phyloP scores from a whole-genome alignment of 2,329 filamentous ascomycete genomes.

The Macroventuria anomochaeta region DNA sequence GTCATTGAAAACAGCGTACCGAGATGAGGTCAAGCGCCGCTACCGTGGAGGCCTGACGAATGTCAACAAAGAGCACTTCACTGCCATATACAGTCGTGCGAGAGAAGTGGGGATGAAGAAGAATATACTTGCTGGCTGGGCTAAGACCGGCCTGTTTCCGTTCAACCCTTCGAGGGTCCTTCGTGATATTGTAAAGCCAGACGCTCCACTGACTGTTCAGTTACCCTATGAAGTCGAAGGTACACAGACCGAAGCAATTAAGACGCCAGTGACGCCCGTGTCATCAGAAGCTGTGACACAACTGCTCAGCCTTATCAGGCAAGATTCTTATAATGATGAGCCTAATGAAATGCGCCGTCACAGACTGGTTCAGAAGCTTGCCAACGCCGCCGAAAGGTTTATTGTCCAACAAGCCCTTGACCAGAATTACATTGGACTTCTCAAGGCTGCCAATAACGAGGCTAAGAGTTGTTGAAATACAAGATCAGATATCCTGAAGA shows the following conservation, averaged over 20 bases:
- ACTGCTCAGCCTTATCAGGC: neutral
- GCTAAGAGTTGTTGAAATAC: no score
- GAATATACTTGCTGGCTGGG: slow-evolving; percentile 36
- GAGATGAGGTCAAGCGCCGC: slow-evolving; percentile 16
- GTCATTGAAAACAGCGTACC: slow-evolving; percentile 17
- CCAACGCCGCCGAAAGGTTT: neutral
- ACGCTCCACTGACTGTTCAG: slow-evolving; percentile 20
- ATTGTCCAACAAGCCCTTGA: neutral
- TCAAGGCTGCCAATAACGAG: neutral
- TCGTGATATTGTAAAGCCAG: slow-evolving; percentile 31
- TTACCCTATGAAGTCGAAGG: neutral
- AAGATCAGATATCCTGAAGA: neutral
- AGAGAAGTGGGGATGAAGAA: slow-evolving; percentile 23
- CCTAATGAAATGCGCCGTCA: neutral
- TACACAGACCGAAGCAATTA: slow-evolving; percentile 1
- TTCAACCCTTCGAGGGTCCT: slow-evolving; percentile 37
- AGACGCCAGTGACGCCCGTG: neutral
- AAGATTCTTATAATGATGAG: neutral
- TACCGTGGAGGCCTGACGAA: slow-evolving; percentile 15
- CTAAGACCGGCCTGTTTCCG: slow-evolving; percentile 28
- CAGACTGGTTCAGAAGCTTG: neutral
- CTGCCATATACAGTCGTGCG: slow-evolving; percentile 26
- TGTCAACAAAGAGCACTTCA: slow-evolving; percentile 22
- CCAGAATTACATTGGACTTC: neutral
- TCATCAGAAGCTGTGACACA: neutral